These are phyloP conservation scores for Rhodofomes roseus DNA, from an alignment of 1,284 basidiomycete genomes.

Conservation along the genomic window DNA sequence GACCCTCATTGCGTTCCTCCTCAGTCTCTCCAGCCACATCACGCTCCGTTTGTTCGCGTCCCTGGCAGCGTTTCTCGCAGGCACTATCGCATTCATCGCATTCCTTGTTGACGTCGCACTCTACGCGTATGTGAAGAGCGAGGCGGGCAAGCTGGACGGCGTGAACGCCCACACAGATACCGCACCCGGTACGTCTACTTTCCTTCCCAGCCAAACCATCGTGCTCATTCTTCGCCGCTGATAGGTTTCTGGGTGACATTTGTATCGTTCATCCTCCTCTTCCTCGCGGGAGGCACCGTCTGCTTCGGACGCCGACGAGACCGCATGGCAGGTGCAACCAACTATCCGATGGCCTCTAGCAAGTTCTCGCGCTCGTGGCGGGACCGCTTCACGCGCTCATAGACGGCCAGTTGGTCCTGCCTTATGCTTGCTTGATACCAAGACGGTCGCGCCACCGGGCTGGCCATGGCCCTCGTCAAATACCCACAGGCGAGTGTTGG, in stretches of 20 bases:
- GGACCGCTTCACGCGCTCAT: not conserved
- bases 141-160: conserved; percentile 45
- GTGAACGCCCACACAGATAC: conserved; percentile 44
- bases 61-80: conserved; percentile 62
- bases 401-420: not conserved
- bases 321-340: conserved; percentile 25
- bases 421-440: not conserved
- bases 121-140: conserved; percentile 53
- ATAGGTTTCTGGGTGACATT: conserved; percentile 75
- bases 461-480: too few species aligned
- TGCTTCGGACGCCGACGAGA: conserved; percentile 59
- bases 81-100: conserved; percentile 60
- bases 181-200: conserved; percentile 51
- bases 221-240: not conserved
- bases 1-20: conserved; percentile 57
- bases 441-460: too few species aligned
- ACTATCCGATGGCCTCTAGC: conserved; percentile 17
- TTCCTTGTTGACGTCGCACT: conserved; percentile 76
- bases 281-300: conserved; percentile 62
- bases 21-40: conserved; percentile 61
- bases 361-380: conserved; percentile 16
- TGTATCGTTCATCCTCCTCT: conserved; percentile 57
- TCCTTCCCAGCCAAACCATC: not conserved
- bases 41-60: conserved; percentile 57
- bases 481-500: too few species aligned